A percentile compares a stretch with the other conserved stretches of the same genome.
phyloP scores from a whole-genome alignment of 176 grass and related monocot genomes.

The Tillandsia leiboldiana region DNA sequence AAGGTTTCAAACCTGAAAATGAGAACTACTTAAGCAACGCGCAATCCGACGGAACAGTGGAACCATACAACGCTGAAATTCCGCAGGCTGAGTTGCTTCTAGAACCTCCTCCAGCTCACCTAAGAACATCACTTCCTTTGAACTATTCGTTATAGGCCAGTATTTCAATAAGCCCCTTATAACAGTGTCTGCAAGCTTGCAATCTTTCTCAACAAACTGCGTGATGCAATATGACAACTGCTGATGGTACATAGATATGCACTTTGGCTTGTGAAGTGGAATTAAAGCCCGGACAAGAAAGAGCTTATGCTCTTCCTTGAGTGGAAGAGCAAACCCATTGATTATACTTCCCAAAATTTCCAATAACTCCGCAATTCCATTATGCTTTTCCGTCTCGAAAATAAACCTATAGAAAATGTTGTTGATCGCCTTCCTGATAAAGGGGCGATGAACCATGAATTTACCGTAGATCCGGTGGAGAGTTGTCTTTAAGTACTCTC shows the following conservation, averaged over 20 bases:
- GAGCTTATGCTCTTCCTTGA: slow-evolving; percentile 96
- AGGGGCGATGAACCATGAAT: slow-evolving; percentile 99
- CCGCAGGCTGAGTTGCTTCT: slow-evolving; percentile 79
- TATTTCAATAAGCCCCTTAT: slow-evolving; percentile 93
- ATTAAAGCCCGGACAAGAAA: slow-evolving; percentile 86
- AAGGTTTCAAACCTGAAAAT: slow-evolving; percentile 78
- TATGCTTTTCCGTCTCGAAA: slow-evolving; percentile 91
- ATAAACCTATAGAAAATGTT: slow-evolving; percentile 97
- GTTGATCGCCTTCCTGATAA: slow-evolving; percentile 92
- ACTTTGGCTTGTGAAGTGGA: slow-evolving; percentile 96
- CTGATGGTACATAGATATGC: slow-evolving; percentile 77
- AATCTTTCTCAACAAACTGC: slow-evolving; percentile 97
- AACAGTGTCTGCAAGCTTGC: slow-evolving; percentile 85
- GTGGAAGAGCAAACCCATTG: slow-evolving; percentile 88
- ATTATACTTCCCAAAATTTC: slow-evolving; percentile 95
- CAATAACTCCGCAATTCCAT: slow-evolving; percentile 82
- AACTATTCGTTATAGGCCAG: slow-evolving; percentile 96
- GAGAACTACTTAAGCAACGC: slow-evolving; percentile 72
- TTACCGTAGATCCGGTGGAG: slow-evolving; percentile 96
- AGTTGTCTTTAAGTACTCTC: slow-evolving; percentile 92
- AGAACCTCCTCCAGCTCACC: slow-evolving; percentile 92
- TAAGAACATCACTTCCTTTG: slow-evolving; percentile 99
- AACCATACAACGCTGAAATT: slow-evolving; percentile 89
- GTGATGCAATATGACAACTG: slow-evolving; percentile 90
- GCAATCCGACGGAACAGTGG: slow-evolving; percentile 68